A percentile compares a stretch with the other conserved stretches of the same genome.
Evolutionary conservation across 1,284 basidiomycete species (phyloP).

Genomic region (Phellopilus nigrolimitatus): DNA sequence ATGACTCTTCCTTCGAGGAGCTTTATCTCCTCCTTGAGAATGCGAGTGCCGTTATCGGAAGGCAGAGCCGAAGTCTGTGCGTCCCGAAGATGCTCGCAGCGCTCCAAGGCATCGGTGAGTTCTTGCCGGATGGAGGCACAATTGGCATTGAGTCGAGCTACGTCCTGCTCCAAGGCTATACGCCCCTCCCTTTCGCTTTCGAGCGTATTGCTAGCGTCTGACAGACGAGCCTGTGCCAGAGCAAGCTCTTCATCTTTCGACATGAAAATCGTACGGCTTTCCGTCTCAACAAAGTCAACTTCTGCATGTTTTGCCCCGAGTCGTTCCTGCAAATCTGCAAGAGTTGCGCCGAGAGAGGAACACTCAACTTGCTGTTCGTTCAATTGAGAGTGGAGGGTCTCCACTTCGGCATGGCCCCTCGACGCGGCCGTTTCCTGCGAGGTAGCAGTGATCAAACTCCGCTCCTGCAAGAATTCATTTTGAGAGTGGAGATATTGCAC

Average conservation of each 20-base stretch:
- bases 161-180: constrained; percentile 31
- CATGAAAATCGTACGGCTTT: not conserved
- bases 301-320: not conserved
- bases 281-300: not conserved
- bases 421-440: not conserved
- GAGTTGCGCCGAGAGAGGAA: not conserved
- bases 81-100: constrained; percentile 55
- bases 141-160: constrained; percentile 57
- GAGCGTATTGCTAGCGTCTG: constrained; percentile 5
- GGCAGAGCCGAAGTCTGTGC: constrained; percentile 61
- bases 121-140: constrained; percentile 47
- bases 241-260: constrained; percentile 13
- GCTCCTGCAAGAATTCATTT: not conserved
- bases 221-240: constrained; percentile 11
- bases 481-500: constrained; percentile 9
- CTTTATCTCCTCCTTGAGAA: constrained; percentile 56
- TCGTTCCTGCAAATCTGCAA: not conserved
- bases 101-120: constrained; percentile 47
- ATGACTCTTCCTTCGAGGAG: constrained; percentile 58
- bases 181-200: constrained; percentile 10
- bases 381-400: not conserved
- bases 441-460: not conserved
- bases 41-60: constrained; percentile 45
- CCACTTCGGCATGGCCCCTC: not conserved
- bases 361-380: not conserved